Conservation (phyloP, 164 flowering plant genomes). For the Vitis cinerea region DNA sequence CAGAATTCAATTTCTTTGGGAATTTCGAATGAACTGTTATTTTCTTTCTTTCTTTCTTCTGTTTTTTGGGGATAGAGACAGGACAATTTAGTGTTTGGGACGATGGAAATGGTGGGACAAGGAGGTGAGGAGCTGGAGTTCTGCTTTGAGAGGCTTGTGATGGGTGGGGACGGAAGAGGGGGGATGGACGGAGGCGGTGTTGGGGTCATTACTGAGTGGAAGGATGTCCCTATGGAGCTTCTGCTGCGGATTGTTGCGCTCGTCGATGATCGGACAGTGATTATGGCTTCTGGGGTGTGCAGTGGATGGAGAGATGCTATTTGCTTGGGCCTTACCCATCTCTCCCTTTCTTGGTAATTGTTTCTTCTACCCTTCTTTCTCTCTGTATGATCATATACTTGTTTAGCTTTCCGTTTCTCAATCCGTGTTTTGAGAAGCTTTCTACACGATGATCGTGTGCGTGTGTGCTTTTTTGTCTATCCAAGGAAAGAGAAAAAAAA, state of each 20-base stretch:
- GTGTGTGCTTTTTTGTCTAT: no score
- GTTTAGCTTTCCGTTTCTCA: no score
- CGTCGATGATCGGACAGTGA: conserved; percentile 76
- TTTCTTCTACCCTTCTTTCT: neutral
- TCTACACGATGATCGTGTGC: no score
- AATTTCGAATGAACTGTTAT: neutral
- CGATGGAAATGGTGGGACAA: conserved; percentile 34
- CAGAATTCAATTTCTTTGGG: conserved; percentile 9
- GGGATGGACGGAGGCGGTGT: conserved; percentile 30
- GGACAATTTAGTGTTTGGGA: neutral
- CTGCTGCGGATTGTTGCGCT: conserved; percentile 74
- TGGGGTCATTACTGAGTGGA: conserved; percentile 66
- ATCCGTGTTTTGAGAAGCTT: no score
- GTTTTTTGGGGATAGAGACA: conserved; percentile 2
- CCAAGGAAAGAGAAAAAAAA: no score
- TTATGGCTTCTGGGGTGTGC: conserved; percentile 85
- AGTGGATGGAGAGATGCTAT: conserved; percentile 96
- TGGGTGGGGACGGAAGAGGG: conserved; percentile 32
- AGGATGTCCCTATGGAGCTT: conserved; percentile 96
- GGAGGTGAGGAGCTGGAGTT: conserved; percentile 48
- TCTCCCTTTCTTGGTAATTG: conserved; percentile 19
- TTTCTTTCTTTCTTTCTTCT: neutral
- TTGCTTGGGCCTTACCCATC: conserved; percentile 69
- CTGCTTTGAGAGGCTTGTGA: conserved; percentile 66
- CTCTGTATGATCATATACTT: no score